A percentile compares a stretch with the other conserved stretches of the same genome.
Evolutionary conservation across 2,329 filamentous ascomycete genomes (phyloP).

Genomic region (Penicillium sp.): DNA sequence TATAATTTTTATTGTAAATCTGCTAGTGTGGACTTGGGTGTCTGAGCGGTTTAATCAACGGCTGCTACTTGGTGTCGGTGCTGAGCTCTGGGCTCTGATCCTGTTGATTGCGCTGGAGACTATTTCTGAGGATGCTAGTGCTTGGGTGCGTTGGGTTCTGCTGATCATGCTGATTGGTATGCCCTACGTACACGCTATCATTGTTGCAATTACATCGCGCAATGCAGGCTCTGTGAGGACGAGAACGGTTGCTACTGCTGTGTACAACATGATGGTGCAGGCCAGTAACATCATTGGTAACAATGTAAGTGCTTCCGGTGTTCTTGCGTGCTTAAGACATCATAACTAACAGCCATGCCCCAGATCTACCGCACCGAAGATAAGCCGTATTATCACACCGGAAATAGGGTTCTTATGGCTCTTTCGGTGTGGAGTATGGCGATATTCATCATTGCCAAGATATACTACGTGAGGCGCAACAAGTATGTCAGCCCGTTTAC

Average conservation of each 20-base stretch:
- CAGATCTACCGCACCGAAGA: constrained; percentile 58
- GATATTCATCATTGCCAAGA: constrained; percentile 46
- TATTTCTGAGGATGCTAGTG: constrained; percentile 46
- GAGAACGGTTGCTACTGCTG: constrained; percentile 41
- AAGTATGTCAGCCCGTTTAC: constrained; percentile 25
- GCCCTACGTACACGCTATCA: constrained; percentile 58
- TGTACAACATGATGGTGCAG: constrained; percentile 49
- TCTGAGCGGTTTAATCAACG: constrained; percentile 57
- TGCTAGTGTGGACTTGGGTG: constrained; percentile 53
- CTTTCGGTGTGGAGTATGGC: constrained; percentile 50
- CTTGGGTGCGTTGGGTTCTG: constrained; percentile 54
- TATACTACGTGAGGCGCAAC: constrained; percentile 42
- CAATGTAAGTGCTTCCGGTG: constrained; percentile 29
- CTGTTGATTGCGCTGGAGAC: constrained; percentile 52
- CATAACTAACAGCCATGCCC: background rate
- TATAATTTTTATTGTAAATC: constrained; percentile 55
- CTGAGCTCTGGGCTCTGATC: constrained; percentile 53
- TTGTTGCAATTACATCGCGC: constrained; percentile 46
- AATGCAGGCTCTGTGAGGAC: constrained; percentile 44
- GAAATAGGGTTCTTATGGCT: constrained; percentile 57
- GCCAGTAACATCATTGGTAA: constrained; percentile 39
- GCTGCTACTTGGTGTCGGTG: constrained; percentile 51
- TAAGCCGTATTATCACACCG: constrained; percentile 55
- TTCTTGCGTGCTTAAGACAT: background rate
- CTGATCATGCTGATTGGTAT: constrained; percentile 54